A percentile compares a stretch with the other conserved stretches of the same genome.
phyloP scores from a whole-genome alignment of 2,329 filamentous ascomycete species.

The Furcasterigmium furcatum region DNA sequence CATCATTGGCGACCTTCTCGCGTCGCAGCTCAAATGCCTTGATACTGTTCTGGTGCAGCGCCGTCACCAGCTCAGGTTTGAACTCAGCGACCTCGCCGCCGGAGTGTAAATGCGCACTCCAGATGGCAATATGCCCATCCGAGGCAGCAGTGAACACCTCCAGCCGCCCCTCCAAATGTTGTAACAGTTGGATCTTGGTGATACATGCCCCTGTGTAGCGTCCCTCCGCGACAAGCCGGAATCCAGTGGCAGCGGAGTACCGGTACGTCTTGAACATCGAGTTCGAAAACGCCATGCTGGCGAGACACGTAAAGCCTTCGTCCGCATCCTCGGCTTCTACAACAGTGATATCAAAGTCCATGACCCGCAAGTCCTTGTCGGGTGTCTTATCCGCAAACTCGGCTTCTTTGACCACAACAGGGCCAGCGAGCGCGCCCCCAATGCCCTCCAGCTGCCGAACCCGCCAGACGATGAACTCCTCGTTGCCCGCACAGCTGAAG shows the following conservation, averaged over 20 bases:
- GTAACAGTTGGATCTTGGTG: slow-evolving; percentile 57
- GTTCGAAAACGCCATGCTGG: slow-evolving; percentile 80
- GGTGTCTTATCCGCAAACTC: slow-evolving; percentile 46
- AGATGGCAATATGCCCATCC: slow-evolving; percentile 72
- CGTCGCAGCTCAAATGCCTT: slow-evolving; percentile 56
- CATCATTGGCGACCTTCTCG: slow-evolving; percentile 19
- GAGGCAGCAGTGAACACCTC: slow-evolving; percentile 69
- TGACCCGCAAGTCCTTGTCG: slow-evolving; percentile 72
- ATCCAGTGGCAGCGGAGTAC: slow-evolving; percentile 39
- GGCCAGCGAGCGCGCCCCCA: slow-evolving; percentile 32
- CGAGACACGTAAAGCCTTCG: slow-evolving; percentile 37
- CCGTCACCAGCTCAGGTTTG: slow-evolving; percentile 26
- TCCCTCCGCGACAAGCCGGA: slow-evolving; percentile 48
- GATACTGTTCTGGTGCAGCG: slow-evolving; percentile 77
- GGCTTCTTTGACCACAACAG: slow-evolving; percentile 57
- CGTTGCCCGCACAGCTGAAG: slow-evolving; percentile 82
- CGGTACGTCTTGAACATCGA: slow-evolving; percentile 66
- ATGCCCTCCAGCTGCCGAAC: slow-evolving; percentile 48
- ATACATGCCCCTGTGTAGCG: slow-evolving; percentile 72
- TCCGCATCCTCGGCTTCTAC: slow-evolving; percentile 13
- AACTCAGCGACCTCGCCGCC: slow-evolving; percentile 13
- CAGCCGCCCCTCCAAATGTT: slow-evolving; percentile 17
- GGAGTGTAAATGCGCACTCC: slow-evolving; percentile 35
- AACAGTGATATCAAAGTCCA: slow-evolving; percentile 64
- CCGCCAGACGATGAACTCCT: slow-evolving; percentile 88